Evolutionary conservation across 371 early-diverging fungal species (phyloP).

Genomic region (Circinella minor): DNA sequence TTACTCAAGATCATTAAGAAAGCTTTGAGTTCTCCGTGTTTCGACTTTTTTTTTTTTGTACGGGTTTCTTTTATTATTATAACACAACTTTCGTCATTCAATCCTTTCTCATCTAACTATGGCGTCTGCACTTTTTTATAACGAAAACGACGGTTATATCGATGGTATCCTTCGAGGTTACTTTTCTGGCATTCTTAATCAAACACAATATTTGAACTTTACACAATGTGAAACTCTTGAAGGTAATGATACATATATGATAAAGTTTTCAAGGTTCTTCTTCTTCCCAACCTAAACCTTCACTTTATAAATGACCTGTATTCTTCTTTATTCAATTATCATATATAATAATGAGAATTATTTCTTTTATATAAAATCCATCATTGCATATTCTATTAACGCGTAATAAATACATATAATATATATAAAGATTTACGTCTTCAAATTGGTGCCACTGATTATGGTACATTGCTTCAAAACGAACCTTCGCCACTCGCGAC

Average conservation of each 20-base stretch:
- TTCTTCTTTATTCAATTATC: no score
- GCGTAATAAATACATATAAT: no score
- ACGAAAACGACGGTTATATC: conserved; percentile 90
- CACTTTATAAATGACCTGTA: no score
- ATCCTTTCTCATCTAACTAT: conserved; percentile 35
- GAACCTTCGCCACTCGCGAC: conserved; percentile 96
- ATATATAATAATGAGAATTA: no score
- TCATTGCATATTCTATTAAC: no score
- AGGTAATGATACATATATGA: conserved; percentile 54
- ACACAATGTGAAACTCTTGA: conserved; percentile 98
- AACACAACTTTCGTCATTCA: not conserved
- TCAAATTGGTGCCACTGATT: conserved; percentile 95
- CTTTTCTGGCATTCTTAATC: conserved; percentile 84
- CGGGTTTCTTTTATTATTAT: not conserved
- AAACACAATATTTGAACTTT: conserved; percentile 88
- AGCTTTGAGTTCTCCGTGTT: no score
- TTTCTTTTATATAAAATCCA: no score
- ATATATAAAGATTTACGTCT: conserved; percentile 56
- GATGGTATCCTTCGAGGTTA: conserved; percentile 97
- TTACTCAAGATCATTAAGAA: no score
- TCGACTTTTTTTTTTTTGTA: not conserved
- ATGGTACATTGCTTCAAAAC: conserved; percentile 92
- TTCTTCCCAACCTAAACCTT: no score
- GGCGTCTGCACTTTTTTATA: conserved; percentile 82
- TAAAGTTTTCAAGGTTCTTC: not conserved